These are phyloP conservation scores for Mortierella sp. DNA, from an alignment of 371 early-diverging fungal genomes.

Conservation along the genomic window DNA sequence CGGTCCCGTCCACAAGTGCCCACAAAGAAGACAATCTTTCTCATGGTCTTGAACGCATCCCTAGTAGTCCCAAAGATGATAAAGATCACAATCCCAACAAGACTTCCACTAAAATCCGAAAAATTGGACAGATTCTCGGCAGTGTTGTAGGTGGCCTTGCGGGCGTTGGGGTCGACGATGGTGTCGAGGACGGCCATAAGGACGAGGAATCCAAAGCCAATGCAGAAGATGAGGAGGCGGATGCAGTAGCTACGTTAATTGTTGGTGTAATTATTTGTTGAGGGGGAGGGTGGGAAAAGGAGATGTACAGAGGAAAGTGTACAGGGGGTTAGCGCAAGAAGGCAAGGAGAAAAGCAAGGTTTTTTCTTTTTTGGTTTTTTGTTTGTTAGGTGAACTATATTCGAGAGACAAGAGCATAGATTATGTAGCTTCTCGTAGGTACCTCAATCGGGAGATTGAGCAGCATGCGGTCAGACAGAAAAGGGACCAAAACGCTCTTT, in stretches of 20 bases:
- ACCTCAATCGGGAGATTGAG: background rate
- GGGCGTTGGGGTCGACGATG: background rate
- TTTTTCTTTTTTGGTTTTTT: background rate
- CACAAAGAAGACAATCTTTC: background rate
- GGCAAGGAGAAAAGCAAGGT: too few relatives aligned
- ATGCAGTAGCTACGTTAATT: constrained; percentile 26
- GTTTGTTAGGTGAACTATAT: background rate
- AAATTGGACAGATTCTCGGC: background rate
- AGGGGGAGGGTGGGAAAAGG: background rate
- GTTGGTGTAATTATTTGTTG: background rate
- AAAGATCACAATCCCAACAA: constrained; percentile 27
- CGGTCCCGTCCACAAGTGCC: background rate
- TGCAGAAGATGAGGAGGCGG: constrained; percentile 30
- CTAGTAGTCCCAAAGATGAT: constrained; percentile 40
- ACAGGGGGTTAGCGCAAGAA: background rate
- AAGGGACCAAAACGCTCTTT: too few relatives aligned
- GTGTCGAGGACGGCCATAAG: constrained; percentile 31
- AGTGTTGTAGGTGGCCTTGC: background rate
- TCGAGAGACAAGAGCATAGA: background rate
- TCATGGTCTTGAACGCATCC: constrained; percentile 18
- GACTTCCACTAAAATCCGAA: constrained; percentile 46
- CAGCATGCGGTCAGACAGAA: background rate
- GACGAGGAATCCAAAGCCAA: constrained; percentile 24
- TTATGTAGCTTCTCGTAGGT: background rate
- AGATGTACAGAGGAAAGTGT: background rate